Evolutionary conservation across 495 filamentous ascomycete genomes (phyloP).

Genomic region (Penicillium steckii): DNA sequence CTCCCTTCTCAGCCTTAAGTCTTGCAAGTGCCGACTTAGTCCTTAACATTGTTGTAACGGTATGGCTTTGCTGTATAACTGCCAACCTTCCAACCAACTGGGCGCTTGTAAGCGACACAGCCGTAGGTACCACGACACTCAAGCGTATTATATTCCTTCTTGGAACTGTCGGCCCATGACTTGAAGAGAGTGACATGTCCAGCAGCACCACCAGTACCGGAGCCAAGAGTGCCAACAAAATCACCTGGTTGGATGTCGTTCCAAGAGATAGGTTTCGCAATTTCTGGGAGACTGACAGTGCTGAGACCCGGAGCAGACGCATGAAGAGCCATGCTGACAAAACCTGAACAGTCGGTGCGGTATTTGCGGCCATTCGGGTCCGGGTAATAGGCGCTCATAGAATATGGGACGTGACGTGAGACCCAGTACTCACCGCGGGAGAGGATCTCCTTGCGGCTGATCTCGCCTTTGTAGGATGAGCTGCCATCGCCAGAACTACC

Average conservation of each 20-base stretch:
- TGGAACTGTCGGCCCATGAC: conserved; percentile 14
- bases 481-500: conserved; percentile 10
- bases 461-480: conserved; percentile 16
- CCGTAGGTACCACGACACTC: conserved; percentile 16
- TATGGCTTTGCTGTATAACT: conserved; percentile 14
- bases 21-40: too few relatives aligned
- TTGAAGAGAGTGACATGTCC: conserved; percentile 16
- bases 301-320: conserved; percentile 6
- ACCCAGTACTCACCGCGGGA: conserved; percentile 14
- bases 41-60: conserved; percentile 9
- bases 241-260: conserved; percentile 11
- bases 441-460: conserved; percentile 16
- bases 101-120: conserved; percentile 14
- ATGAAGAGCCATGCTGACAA: conserved; percentile 17
- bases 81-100: conserved; percentile 17
- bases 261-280: conserved; percentile 13
- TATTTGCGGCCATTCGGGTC: conserved; percentile 14
- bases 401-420: conserved; percentile 13
- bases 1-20: too few relatives aligned
- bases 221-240: conserved; percentile 13
- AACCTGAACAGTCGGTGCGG: conserved; percentile 15
- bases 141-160: conserved; percentile 19
- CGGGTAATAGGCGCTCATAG: conserved; percentile 13
- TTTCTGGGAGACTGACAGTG: conserved; percentile 14
- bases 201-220: conserved; percentile 16